Evolutionary conservation across 2,329 filamentous ascomycete species (phyloP), one percentile per base, ranked within the genome.

Genomic region (Shiraia bambusicola): DNA sequence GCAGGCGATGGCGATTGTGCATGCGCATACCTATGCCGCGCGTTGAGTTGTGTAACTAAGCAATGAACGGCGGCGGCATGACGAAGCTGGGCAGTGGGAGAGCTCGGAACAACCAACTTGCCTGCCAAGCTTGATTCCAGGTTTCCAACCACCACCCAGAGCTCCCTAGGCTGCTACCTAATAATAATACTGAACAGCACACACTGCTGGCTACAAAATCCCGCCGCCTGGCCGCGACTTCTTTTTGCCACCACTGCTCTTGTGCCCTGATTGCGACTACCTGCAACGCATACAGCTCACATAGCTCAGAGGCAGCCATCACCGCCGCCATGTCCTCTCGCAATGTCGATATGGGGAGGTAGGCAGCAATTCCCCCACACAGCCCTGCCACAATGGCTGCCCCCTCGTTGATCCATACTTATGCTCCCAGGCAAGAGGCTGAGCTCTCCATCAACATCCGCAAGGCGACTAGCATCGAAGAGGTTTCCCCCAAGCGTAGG

Each of bases 381-480:
- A 15, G 12, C 13, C n/a, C 15, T 19, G 14, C 19, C 10, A 6
- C n/a, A 13, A 37, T 22, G 26, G 9, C 34, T 29, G 10, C 24
- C 9, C 33, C 19, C 11, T 15, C 8, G 26, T 13, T 22, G 24
- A 19, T 37, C 13, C 28, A 34, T 28, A 34, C 30, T 29, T 27
- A 28, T 26, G 29, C 37, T 6, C 19, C 27, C 37, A 79, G 78
- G 66, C 79, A 81, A 57, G 82, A 85, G 67, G 74, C 79, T 33
- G 81, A 85, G 65, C 73, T 85, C 52, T 75, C 79, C 61, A 79
- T 82, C 63, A 82, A 84, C 68, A 84, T 85, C 65, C 79, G 79
- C 61, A 85, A 85, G 71, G 82, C 82, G 26, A 84, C 81, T 12
- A 82, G 77, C 62, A 80, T 82, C 54, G 81, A 84, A 61, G 81